Base-by-base conservation (phyloP, 164 flowering plant species). In the Kingdonia uniflora region DNA sequence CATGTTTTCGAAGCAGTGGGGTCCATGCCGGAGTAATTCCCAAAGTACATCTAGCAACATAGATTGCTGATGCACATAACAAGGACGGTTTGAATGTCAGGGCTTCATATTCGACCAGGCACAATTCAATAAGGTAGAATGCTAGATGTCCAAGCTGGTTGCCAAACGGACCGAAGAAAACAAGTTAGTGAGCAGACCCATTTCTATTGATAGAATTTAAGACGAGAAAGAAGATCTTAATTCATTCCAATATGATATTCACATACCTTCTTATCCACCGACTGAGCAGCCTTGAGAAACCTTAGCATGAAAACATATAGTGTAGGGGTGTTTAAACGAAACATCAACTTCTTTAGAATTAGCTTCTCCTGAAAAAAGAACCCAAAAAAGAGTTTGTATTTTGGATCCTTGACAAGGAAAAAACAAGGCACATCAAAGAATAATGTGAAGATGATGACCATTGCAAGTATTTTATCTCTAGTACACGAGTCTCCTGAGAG, bases 251-350 rank as follows among this genome's bases (percentile, higher is more conserved):
- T 47, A 2, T 17, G 35, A 29, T 3, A 8, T 29, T 20, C 16
- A 19, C 33, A 48, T 19, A 86, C 97, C 95, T 75, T 75, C 17
- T 39, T 59, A 64, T 82, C 81, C 35, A 29, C 6, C 6, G 85
- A 67, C 51, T 82, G 87, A 61, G 95, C 81, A 74, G 97, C 95
- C 74, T 82, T 86, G 46, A 89, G 79, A 71, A 89, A 86, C 56
- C 95, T 70, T 42, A 82, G 55, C 97, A 89, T 82, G 70, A 89
- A 89, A 40, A 89, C 95, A 66, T 89, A 86, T 1, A 76, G 76
- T 51, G 97, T 89, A 23, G 95, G 86, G 12, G 57, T 39, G 68
- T 86, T 89, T 6, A 89, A 69, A 48, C 97, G 84, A 46, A 84
- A 89, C 66, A 71, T 79, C 73, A 89, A 62, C 64, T 71, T 74